Evolutionary conservation across 2,329 filamentous ascomycete species (phyloP), one percentile per base, ranked within the genome.

Genomic region (Fusarium dimerum): DNA sequence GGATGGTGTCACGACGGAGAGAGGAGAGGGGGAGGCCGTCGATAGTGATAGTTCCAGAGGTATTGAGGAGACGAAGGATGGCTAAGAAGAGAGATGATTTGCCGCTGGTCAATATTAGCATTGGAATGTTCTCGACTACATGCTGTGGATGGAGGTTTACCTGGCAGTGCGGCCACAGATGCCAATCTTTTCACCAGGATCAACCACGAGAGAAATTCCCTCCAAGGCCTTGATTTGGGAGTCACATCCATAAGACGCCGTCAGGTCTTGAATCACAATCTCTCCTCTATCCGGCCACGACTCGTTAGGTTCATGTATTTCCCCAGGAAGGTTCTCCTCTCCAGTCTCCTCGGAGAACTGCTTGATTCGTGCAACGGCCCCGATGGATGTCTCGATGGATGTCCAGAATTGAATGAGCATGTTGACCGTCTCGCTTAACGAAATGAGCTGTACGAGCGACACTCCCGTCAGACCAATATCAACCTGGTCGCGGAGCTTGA

Each of bases 131-230:
- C 20, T 26, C 7, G 20, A 26, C 20, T 26, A 26, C 7, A 26
- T 26, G 20, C 5, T 26, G 30, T 13, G 29, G 29, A 26, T 13
- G 20, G 12, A 17, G 39, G 45, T 55, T 53, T 13, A 63, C 56
- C 64, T 65, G 39, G 78, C 79, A 18, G 76, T 80, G 12, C 79
- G 75, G 11, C 80, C 79, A 44, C 77, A 78, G n/a, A 82, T 73
- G 2, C 71, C 79, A 11, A 82, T 64, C 52, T 79, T 80, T 56
- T 79, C 71, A 1, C 78, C 78, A 0, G 73, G 64, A 10, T 47
- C 45, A 20, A 69, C 61, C 1, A 55, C 45, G 5, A 71, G 42
- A 16, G 38, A 61, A 7, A 69, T 44, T 6, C 57, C 48, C 3
- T 62, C 49, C 2, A 70, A 42, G 18, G 61, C 66, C 12, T 54